Base-by-base conservation (phyloP, 2,329 filamentous ascomycete species). In the Claviceps sp. region DNA sequence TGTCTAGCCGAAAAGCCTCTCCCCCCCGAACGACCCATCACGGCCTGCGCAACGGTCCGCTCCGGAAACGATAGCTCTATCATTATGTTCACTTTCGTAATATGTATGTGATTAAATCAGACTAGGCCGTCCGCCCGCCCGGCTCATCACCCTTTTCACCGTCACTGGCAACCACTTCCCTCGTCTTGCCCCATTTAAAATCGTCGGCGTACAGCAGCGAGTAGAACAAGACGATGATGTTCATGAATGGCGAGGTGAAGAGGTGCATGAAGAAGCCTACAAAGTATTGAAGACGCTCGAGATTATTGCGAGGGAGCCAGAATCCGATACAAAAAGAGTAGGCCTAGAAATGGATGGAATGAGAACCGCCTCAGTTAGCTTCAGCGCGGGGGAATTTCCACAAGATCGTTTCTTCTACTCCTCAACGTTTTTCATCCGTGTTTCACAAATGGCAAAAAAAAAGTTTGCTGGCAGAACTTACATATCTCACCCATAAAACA, bases 171-270 rank as follows among this genome's bases (percentile, higher is more conserved):
- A 51, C 59, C 2, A 71, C 67, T 34, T 70, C 66, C 2, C 68
- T 59, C 1, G 71, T 73, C 61, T 73, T 73, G 16, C 70, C 71
- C 71, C 70, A 73, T 52, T 67, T 69, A 60, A 73, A 73, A 56
- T 71, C 68, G 52, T 73, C 70, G 5, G 70, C 67, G 50, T 72
- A 61, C 45, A 67, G 59, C 18, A 73, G 61, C 0, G 71, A 71
- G 53, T 72, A 72, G 1, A 66, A 55, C 13, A 73, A 54, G 37
- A 72, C 65, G 41, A 70, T 60, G 26, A 73, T 67, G 58, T 72
- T 72, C 57, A 72, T 63, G 46, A 72, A 67, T 0, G 71, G 70
- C 1, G 68, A 70, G 1, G 65, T 63, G 14, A 63, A 52, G 1
- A 70, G 55, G 46, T 70, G 68, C 37, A 70, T 52, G 50, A 68